phyloP scores from a whole-genome alignment of 2,329 filamentous ascomycete species.

The Leptographium wingfieldii region DNA sequence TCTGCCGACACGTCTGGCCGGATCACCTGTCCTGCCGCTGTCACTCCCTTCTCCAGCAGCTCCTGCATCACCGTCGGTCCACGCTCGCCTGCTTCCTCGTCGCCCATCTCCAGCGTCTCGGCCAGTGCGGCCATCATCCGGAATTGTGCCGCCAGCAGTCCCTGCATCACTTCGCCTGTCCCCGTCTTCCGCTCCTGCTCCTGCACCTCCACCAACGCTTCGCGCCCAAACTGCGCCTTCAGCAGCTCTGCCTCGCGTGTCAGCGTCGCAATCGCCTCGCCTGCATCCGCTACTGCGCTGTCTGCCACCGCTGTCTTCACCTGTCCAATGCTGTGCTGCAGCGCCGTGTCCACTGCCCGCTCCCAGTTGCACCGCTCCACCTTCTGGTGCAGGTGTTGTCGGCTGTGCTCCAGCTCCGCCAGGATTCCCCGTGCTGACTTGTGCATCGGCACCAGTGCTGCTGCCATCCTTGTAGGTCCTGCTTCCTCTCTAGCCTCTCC shows the following conservation, averaged over 20 bases:
- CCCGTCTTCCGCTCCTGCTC: conserved; percentile 61
- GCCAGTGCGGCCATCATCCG: conserved; percentile 77
- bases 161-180: conserved; percentile 63
- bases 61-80: conserved; percentile 67
- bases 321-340: conserved; percentile 73
- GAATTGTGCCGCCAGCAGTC: conserved; percentile 80
- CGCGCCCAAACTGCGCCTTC: conserved; percentile 69
- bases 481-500: conserved; percentile 52
- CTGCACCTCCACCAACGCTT: conserved; percentile 61
- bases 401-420: conserved; percentile 75
- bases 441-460: conserved; percentile 60
- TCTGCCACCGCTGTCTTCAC: conserved; percentile 59
- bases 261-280: conserved; percentile 54
- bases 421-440: conserved; percentile 84
- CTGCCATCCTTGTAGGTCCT: conserved; percentile 46
- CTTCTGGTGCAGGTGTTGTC: conserved; percentile 81
- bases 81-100: conserved; percentile 68
- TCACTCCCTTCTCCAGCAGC: conserved; percentile 63
- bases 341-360: conserved; percentile 70
- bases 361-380: conserved; percentile 78
- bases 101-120: conserved; percentile 69
- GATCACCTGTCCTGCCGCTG: conserved; percentile 69
- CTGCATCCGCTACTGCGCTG: conserved; percentile 42
- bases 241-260: conserved; percentile 75
- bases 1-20: conserved; percentile 54